A percentile compares a stretch with the other conserved stretches of the same genome.
Evolutionary conservation across 2,329 filamentous ascomycete species (phyloP).

Genomic region (Tolypocladium album): DNA sequence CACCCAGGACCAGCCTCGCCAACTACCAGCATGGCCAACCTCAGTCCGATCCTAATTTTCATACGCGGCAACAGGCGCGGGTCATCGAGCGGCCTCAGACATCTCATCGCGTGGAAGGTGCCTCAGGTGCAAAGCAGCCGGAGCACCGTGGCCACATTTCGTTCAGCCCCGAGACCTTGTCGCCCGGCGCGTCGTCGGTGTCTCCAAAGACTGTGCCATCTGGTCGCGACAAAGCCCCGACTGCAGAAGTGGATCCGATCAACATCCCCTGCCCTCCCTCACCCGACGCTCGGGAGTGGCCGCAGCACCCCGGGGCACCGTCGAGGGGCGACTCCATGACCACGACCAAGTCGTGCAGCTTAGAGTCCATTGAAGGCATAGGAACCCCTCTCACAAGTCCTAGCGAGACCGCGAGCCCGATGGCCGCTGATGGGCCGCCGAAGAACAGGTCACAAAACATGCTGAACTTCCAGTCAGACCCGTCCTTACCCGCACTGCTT

Average conservation of each 20-base stretch:
- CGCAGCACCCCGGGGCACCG: constrained; percentile 16
- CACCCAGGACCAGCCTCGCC: constrained; percentile 18
- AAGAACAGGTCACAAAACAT: constrained; percentile 35
- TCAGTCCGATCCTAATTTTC: constrained; percentile 33
- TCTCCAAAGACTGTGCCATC: background rate
- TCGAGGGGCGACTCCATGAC: constrained; percentile 30
- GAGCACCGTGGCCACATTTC: background rate
- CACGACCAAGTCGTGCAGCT: constrained; percentile 39
- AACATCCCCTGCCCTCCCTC: constrained; percentile 32
- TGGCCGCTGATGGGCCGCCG: constrained; percentile 27
- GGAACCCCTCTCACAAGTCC: constrained; percentile 44
- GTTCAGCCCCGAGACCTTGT: background rate
- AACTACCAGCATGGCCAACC: constrained; percentile 32
- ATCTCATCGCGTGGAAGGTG: constrained; percentile 30
- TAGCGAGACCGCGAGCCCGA: constrained; percentile 40
- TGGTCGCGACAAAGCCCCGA: background rate
- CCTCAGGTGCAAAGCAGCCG: constrained; percentile 2
- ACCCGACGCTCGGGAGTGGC: constrained; percentile 29
- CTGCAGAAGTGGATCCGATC: constrained; percentile 12
- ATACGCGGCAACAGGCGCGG: constrained; percentile 12
- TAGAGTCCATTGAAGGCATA: constrained; percentile 36
- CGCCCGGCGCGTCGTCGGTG: background rate
- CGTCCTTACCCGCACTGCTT: constrained; percentile 51
- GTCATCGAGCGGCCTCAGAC: constrained; percentile 36
- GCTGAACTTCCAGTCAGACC: constrained; percentile 49